phyloP scores from a whole-genome alignment of 140 eudicot genomes.

The Eryngium alpinum region DNA sequence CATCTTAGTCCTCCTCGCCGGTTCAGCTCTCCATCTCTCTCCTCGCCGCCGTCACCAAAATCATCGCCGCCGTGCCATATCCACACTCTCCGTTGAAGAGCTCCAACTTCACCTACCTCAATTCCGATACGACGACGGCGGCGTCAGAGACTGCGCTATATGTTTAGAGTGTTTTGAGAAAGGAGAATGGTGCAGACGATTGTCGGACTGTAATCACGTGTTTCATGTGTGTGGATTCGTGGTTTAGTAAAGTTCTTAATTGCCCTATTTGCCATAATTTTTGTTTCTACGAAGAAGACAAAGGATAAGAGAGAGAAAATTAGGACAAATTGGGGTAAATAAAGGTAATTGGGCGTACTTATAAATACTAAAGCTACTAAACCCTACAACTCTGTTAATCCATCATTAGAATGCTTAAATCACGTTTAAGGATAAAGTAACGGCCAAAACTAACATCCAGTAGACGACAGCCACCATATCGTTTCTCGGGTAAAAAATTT shows the following conservation, averaged over 20 bases:
- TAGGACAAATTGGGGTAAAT: no score
- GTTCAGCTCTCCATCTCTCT: constrained; percentile 7
- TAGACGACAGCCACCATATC: no score
- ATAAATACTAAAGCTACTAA: no score
- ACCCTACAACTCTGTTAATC: no score
- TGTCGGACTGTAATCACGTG: neutral
- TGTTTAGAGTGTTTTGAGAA: neutral
- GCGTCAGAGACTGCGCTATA: neutral
- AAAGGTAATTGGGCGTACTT: no score
- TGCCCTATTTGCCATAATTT: constrained; percentile 3
- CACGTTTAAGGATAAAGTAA: no score
- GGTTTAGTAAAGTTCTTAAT: neutral
- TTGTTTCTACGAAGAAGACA: no score
- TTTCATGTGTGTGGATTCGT: constrained; percentile 3
- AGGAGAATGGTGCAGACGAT: constrained; percentile 14
- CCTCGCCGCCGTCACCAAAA: neutral
- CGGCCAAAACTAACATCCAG: no score
- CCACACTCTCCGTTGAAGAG: neutral
- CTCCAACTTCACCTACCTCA: neutral
- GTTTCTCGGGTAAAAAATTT: no score
- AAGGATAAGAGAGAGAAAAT: no score
- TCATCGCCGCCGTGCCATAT: neutral
- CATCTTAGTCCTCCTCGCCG: neutral
- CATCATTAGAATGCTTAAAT: no score
- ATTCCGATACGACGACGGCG: neutral